Base-by-base conservation (phyloP, 1,284 basidiomycete species). In the Agroathelia rolfsii region DNA sequence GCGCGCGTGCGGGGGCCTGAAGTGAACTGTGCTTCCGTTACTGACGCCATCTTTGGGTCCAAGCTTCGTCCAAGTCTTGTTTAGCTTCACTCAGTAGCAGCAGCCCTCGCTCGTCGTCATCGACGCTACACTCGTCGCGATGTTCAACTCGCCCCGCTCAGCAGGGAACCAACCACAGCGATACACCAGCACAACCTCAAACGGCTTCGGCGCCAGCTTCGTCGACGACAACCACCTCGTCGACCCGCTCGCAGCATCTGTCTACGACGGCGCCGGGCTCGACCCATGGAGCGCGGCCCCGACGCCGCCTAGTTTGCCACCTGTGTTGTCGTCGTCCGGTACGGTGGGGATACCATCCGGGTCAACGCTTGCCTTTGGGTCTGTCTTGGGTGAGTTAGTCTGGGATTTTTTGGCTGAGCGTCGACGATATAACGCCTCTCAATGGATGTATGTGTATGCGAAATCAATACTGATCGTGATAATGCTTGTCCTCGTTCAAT, bases 201-300 rank as follows among this genome's bases (percentile, higher is more conserved):
- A 62, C 25, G 72, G 70, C 23, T 69, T 83, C 41, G 76, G 77
- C 22, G 72, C 62, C 18, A 83, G 76, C 53, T 80, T 77, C 50
- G 76, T 82, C 19, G 75, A 77, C 41, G 77, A 82, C 43, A 73
- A 86, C 47, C 85, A 85, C 2, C 66, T 88, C 13, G 69, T 78
- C 43, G 73, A 86, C 47, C 85, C 84, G 2, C 66, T 88, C 13
- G 69, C 78, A 5, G 66, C 58, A 44, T 86, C 84, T 3, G 72
- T 75, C 8, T 86, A 85, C 51, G 85, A 73, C 42, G 54, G 77
- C n/a, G n/a, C n/a, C 43, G 79, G 78, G 16, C 68, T 86, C 24
- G 88, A 93, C 59, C 88, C 88, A 12, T 93, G 88, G 88, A 85
- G 80, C 48, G 65, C 81, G 37, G 68, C 73, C 6, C 86, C 86